phyloP scores from a whole-genome alignment of 768 basidiomycete species.

The Mrakia blollopis region DNA sequence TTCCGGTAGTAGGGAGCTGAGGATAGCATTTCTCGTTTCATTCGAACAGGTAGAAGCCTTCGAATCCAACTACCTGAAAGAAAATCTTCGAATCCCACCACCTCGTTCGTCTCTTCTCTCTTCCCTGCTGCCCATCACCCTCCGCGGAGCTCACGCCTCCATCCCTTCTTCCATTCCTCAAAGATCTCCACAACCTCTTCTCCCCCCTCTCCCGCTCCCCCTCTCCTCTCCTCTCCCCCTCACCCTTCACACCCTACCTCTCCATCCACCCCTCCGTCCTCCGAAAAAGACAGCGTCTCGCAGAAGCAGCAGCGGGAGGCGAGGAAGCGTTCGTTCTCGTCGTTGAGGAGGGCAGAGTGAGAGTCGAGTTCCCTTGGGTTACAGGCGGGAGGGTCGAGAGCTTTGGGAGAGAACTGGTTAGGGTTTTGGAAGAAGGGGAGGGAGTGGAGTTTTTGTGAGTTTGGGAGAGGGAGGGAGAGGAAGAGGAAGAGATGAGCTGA shows the following conservation, averaged over 20 bases:
- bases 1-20: neutral
- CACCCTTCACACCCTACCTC: neutral
- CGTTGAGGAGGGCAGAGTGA: neutral
- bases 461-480: neutral
- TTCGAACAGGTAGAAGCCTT: neutral
- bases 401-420: neutral
- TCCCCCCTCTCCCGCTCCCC: neutral
- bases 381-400: neutral
- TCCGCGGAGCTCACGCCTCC: too few relatives aligned
- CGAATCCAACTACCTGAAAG: neutral
- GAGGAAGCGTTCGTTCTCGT: neutral
- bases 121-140: neutral
- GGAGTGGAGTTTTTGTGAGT: neutral
- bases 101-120: neutral
- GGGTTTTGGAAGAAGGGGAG: neutral
- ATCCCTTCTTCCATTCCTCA: neutral
- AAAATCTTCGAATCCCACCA: neutral
- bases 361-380: neutral
- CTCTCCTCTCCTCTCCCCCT: neutral
- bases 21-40: neutral
- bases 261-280: neutral
- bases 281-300: neutral
- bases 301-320: neutral
- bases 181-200: neutral
- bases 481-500: neutral